Evolutionary conservation across 2,329 filamentous ascomycete genomes (phyloP).

Genomic region (Fusarium virguliforme): DNA sequence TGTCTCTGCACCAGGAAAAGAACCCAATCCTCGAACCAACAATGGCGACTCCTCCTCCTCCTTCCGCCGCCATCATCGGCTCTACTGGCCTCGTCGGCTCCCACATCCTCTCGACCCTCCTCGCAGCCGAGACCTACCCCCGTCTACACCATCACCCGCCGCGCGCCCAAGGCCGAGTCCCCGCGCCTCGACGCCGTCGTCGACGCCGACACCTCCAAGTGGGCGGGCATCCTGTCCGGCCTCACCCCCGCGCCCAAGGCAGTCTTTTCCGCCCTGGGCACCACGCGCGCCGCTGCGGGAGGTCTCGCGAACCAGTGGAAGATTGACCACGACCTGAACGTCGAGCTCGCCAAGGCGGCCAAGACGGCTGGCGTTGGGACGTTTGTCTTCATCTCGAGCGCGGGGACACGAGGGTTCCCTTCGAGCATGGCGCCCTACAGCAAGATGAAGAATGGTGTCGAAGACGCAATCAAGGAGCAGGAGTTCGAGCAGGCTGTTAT

Average conservation of each 20-base stretch:
- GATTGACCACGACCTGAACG: constrained; percentile 90
- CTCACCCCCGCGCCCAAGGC: constrained; percentile 71
- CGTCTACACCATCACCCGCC: constrained; percentile 78
- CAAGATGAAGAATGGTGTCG: constrained; percentile 89
- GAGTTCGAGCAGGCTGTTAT: constrained; percentile 86
- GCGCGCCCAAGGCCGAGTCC: constrained; percentile 69
- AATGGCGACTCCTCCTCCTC: constrained; percentile 19
- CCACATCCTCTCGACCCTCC: constrained; percentile 79
- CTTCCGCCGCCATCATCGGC: constrained; percentile 71
- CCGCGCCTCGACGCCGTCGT: constrained; percentile 75
- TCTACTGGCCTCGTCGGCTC: constrained; percentile 80
- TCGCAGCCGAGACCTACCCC: constrained; percentile 68
- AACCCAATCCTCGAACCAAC: background rate
- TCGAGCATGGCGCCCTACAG: constrained; percentile 65
- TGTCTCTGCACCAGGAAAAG: background rate
- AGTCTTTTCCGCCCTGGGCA: constrained; percentile 86
- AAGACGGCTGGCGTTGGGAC: constrained; percentile 80
- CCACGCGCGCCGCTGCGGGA: constrained; percentile 83
- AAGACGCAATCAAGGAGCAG: constrained; percentile 80
- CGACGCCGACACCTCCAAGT: constrained; percentile 78
- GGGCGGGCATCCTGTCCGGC: constrained; percentile 73
- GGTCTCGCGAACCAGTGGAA: constrained; percentile 85
- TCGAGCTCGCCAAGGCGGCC: constrained; percentile 82
- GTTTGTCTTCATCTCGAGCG: constrained; percentile 82
- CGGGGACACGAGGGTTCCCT: constrained; percentile 62